Evolutionary conservation across 768 basidiomycete genomes (phyloP).

Genomic region (Kwoniella dendrophila): DNA sequence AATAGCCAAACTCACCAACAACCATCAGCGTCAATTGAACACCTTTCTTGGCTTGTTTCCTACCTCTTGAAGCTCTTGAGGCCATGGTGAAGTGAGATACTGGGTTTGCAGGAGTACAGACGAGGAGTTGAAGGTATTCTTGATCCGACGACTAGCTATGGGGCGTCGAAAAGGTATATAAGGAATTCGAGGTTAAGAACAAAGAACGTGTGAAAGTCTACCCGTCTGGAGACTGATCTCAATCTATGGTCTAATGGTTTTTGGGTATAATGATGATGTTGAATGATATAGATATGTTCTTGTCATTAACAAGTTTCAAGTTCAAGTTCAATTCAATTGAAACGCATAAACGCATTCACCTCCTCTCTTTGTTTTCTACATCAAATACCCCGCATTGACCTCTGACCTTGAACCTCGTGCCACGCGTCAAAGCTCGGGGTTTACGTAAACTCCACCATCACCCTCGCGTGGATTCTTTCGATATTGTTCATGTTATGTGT

Average conservation of each 20-base stretch:
- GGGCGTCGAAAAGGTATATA: too few relatives aligned
- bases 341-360: conserved; percentile 20
- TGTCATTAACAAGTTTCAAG: too few relatives aligned
- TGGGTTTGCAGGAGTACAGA: neutral
- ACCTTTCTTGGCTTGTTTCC: conserved; percentile 91
- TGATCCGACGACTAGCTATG: too few relatives aligned
- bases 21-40: conserved; percentile 98
- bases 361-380: neutral
- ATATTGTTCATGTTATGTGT: neutral
- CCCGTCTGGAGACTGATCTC: too few relatives aligned
- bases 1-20: conserved; percentile 69
- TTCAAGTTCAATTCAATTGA: conserved; percentile 15
- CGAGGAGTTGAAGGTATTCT: conserved; percentile 8
- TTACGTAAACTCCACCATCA: neutral
- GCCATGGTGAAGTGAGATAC: conserved; percentile 34
- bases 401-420: neutral
- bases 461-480: conserved; percentile 12
- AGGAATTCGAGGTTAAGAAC: too few relatives aligned
- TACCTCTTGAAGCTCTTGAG: conserved; percentile 48
- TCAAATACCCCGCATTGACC: conserved; percentile 13
- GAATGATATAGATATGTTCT: too few relatives aligned
- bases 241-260: too few relatives aligned
- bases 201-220: too few relatives aligned
- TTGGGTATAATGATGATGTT: too few relatives aligned
- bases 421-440: neutral